Conservation (phyloP, 768 basidiomycete species). For the Suillus occidentalis region DNA sequence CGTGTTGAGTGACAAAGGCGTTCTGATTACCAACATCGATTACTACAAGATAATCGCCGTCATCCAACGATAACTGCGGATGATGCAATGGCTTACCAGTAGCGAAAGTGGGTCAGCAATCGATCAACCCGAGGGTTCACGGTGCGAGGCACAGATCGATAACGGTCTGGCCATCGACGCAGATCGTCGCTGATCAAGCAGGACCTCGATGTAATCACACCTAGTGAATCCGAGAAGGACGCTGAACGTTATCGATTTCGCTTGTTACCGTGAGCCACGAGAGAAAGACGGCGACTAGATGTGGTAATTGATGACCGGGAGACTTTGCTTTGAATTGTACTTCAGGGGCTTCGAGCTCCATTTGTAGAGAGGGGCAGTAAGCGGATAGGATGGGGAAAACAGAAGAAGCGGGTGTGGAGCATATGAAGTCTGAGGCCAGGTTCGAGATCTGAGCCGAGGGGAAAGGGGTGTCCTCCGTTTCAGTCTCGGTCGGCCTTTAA, state of each 20-base stretch:
- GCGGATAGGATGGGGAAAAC: not conserved
- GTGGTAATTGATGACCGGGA: conserved; percentile 4
- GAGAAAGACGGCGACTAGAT: not conserved
- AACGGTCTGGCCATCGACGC: not conserved
- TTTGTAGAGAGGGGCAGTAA: not conserved
- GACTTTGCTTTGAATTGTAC: not conserved
- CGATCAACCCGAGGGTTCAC: not conserved
- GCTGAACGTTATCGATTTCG: not conserved
- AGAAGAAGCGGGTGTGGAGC: not conserved
- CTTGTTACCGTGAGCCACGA: not conserved
- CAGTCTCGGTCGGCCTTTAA: not conserved
- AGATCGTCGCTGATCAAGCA: not conserved
- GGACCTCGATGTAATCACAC: conserved; percentile 6
- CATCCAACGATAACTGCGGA: not conserved
- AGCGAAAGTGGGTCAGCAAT: too few species aligned
- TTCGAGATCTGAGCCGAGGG: not conserved
- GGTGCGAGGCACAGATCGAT: not conserved
- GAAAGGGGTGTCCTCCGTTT: not conserved
- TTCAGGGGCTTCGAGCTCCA: not conserved
- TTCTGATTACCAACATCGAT: conserved; percentile 1
- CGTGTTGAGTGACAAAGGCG: conserved; percentile 1
- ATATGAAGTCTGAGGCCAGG: not conserved
- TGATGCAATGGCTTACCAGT: not conserved
- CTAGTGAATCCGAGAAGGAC: not conserved
- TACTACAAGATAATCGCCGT: not conserved